Percentiles rank a stretch among this genome's conserved stretches.
Conservation (phyloP, 106 monocot species). For the Iris macrosiphon region DNA sequence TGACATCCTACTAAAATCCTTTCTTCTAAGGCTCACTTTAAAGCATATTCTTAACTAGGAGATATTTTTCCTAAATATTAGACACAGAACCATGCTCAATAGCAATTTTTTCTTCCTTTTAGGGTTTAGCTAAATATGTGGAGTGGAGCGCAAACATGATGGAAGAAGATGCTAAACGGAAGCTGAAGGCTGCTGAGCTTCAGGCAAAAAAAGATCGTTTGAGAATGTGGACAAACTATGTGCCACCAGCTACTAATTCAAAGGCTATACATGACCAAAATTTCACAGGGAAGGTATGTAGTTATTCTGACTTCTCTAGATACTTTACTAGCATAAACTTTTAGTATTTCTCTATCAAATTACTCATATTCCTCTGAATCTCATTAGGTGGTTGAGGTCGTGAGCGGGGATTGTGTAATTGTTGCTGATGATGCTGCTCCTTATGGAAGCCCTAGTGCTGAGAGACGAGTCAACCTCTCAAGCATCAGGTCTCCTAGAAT, state of each 20-base stretch:
- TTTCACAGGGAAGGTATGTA: constrained; percentile 94
- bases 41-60: too few relatives aligned
- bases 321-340: too few relatives aligned
- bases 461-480: constrained; percentile 91
- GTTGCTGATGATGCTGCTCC: constrained; percentile 90
- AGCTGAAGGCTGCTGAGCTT: constrained; percentile 85
- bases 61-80: too few relatives aligned
- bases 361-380: too few relatives aligned
- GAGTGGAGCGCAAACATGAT: constrained; percentile 99
- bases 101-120: neutral
- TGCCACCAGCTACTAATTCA: constrained; percentile 81
- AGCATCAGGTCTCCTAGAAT: constrained; percentile 88
- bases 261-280: constrained; percentile 91
- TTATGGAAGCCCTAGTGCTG: constrained; percentile 81
- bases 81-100: neutral
- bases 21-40: too few relatives aligned
- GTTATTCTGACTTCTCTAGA: too few relatives aligned
- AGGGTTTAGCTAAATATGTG: constrained; percentile 96
- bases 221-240: constrained; percentile 80
- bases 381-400: constrained; percentile 61
- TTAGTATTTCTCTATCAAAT: neutral
- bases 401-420: constrained; percentile 71
- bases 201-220: constrained; percentile 88
- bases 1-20: too few relatives aligned
- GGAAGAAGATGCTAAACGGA: constrained; percentile 70